Conservation (phyloP, 768 basidiomycete genomes). For the Boletus edulis region DNA sequence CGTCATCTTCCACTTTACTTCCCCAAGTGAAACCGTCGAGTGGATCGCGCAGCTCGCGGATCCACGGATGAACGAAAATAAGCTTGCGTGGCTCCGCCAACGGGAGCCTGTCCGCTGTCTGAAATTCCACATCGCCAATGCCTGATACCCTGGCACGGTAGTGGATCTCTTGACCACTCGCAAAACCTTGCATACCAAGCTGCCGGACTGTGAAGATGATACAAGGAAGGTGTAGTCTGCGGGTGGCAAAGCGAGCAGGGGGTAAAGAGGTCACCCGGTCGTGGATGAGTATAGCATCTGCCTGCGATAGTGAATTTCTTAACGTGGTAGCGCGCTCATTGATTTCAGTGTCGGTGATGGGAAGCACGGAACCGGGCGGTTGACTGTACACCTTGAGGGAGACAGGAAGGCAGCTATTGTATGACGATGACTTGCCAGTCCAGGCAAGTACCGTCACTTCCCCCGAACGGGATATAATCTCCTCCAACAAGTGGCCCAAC, state of each 20-base stretch:
- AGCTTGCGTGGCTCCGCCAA: not conserved
- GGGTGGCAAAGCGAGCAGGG: not conserved
- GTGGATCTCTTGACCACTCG: not conserved
- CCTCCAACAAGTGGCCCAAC: conserved; percentile 12
- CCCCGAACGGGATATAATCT: conserved; percentile 8
- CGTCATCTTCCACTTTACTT: not conserved
- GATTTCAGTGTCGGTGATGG: not conserved
- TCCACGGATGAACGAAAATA: conserved; percentile 6
- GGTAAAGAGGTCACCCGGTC: not conserved
- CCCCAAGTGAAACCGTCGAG: not conserved
- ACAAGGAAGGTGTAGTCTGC: conserved; percentile 1
- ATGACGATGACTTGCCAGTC: conserved; percentile 7
- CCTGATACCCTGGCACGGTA: not conserved
- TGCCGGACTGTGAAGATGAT: not conserved
- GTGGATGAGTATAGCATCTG: not conserved
- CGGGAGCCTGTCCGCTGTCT: not conserved
- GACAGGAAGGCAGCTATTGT: conserved; percentile 13
- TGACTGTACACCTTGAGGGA: not conserved
- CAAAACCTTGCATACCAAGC: not conserved
- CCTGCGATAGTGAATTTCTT: not conserved
- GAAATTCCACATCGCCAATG: not conserved
- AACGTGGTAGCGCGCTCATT: not conserved
- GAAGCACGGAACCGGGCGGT: not conserved
- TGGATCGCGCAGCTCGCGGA: conserved; percentile 1
- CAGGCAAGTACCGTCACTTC: conserved; percentile 11